Evolutionary conservation across 1,139 yeast genomes (phyloP), one percentile per base, ranked within the genome.

Genomic region (Candida sanyaensis): DNA sequence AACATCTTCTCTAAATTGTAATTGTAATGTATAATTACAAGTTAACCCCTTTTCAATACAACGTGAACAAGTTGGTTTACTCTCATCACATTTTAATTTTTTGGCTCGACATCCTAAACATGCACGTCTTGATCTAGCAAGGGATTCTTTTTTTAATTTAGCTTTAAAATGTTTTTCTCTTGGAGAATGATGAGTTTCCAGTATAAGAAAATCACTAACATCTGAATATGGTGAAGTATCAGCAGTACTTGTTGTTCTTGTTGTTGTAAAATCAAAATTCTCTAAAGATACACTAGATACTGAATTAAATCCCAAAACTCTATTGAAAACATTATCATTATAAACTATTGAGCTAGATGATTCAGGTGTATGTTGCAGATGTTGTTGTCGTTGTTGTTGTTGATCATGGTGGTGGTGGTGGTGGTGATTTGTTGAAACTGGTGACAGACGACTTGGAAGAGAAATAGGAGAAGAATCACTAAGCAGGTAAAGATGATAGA

Each of bases 61-160:
- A 42, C 70, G 62, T 12, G 63, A 46, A 48, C 81, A 77, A 6
- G 59, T 54, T 1, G 81, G 81, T 48, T 73, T 75, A 21, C 52
- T 48, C 55, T 76, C 81, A 53, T 77, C 81, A 60, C 81, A 77
- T 58, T 76, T 77, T 38, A 65, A 58, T 45, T 71, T 60, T 45
- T 61, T 57, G 24, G 59, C 57, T 48, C 68, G 66, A 51, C 76
- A 71, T 28, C 66, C 64, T 23, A 58, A 50, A 50, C 76, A 71
- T 3, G 75, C 75, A 43, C 55, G 55, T 43, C 66, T 45, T 24
- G 69, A 64, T 47, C 66, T 26, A 5, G 31, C 32, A 8, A 37
- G 12, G 2, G 41, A 27, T 12, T 26, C 23, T 37, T 27, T 37
- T 23, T 37, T 37, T 2, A n/a, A 4, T 17, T 28, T 7, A 8